Evolutionary conservation across 2,329 filamentous ascomycete species (phyloP).

Genomic region (Sporothrix inflata): DNA sequence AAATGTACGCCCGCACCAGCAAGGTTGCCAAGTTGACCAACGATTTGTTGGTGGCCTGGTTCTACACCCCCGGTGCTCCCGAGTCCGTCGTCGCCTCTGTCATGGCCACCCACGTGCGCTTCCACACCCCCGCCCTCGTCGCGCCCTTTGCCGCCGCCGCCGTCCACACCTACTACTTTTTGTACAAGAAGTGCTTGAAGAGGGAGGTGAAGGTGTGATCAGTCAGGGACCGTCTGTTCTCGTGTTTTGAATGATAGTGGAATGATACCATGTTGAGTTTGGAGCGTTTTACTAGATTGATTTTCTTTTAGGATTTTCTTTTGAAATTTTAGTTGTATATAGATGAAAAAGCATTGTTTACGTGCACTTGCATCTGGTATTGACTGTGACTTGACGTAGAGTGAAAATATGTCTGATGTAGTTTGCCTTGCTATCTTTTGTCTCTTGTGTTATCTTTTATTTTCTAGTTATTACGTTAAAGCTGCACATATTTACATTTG

Average conservation of each 20-base stretch:
- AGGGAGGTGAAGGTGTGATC: constrained; percentile 19
- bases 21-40: constrained; percentile 38
- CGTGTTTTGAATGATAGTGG: background rate
- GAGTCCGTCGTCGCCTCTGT: constrained; percentile 46
- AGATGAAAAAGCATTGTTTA: background rate
- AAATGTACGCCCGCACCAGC: constrained; percentile 45
- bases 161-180: constrained; percentile 26
- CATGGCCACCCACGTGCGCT: constrained; percentile 39
- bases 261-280: constrained; percentile 6
- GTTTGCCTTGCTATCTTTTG: too few species aligned
- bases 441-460: too few species aligned
- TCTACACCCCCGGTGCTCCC: constrained; percentile 53
- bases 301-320: background rate
- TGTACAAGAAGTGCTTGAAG: constrained; percentile 22
- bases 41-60: constrained; percentile 48
- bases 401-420: too few species aligned
- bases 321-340: background rate
- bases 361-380: background rate
- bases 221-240: background rate
- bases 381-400: background rate
- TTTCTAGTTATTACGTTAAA: too few species aligned
- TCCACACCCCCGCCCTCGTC: constrained; percentile 18
- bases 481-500: too few species aligned
- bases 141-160: constrained; percentile 22
- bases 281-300: background rate